phyloP scores from a whole-genome alignment of 164 flowering plant genomes.

The Annona squamosa region DNA sequence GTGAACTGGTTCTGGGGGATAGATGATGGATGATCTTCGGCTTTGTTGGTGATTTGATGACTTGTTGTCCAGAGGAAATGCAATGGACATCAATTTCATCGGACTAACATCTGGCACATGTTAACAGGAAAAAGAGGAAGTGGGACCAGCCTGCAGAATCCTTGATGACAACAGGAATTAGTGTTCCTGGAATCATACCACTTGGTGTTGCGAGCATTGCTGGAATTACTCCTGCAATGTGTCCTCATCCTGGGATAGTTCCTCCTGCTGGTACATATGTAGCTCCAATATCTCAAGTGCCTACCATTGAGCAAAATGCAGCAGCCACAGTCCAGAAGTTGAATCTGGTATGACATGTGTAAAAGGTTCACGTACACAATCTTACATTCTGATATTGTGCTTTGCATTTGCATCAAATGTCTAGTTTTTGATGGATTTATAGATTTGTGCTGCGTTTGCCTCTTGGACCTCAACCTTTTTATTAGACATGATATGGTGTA shows the following conservation, averaged over 20 bases:
- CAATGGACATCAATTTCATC: too few species aligned
- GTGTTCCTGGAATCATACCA: constrained; percentile 43
- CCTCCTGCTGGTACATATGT: constrained; percentile 23
- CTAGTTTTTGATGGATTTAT: background rate
- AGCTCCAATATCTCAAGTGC: constrained; percentile 28
- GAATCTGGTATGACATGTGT: constrained; percentile 37
- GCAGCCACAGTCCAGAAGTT: constrained; percentile 38
- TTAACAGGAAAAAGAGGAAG: constrained; percentile 76
- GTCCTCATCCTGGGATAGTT: constrained; percentile 26
- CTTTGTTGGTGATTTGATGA: background rate
- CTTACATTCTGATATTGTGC: background rate
- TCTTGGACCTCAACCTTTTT: background rate
- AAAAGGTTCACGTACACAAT: background rate
- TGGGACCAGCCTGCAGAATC: constrained; percentile 97
- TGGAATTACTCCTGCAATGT: constrained; percentile 34
- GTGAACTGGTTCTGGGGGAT: background rate
- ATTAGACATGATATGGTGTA: background rate
- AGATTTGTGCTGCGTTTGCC: background rate
- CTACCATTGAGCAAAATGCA: constrained; percentile 37
- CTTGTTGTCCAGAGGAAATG: too few species aligned
- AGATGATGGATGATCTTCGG: background rate
- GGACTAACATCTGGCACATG: constrained; percentile 1
- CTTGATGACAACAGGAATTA: constrained; percentile 47
- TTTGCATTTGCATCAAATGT: background rate
- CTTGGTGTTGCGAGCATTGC: constrained; percentile 29